These are phyloP conservation scores for Serendipita sp. DNA, from an alignment of 768 basidiomycete genomes.

Conservation along the genomic window DNA sequence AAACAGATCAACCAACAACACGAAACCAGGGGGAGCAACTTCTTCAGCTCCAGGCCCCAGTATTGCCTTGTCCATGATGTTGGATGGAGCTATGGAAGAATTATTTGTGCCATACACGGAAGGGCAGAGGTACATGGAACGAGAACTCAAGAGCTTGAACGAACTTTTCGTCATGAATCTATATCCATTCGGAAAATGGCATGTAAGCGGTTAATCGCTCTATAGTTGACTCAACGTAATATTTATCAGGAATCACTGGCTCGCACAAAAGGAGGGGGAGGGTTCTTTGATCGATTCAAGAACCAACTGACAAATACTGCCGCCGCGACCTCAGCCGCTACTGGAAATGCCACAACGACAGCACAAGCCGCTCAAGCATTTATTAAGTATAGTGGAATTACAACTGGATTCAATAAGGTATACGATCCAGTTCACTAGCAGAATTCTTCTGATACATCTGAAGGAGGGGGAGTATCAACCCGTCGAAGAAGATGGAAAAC, in stretches of 20 bases:
- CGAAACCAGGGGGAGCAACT: conserved; percentile 27
- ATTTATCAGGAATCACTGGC: conserved; percentile 31
- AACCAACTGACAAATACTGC: conserved; percentile 72
- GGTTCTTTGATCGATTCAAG: conserved; percentile 81
- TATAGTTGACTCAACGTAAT: neutral
- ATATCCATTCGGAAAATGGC: conserved; percentile 66
- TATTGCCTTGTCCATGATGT: conserved; percentile 56
- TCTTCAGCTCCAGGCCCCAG: conserved; percentile 13
- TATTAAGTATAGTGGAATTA: conserved; percentile 76
- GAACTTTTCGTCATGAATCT: conserved; percentile 64
- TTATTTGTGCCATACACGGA: conserved; percentile 90
- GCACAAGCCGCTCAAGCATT: conserved; percentile 78
- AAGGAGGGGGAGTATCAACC: conserved; percentile 34
- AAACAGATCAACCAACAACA: conserved; percentile 36
- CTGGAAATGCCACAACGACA: conserved; percentile 44
- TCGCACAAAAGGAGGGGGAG: conserved; percentile 53
- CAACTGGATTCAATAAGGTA: conserved; percentile 1
- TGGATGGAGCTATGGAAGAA: conserved; percentile 94
- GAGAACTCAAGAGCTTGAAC: conserved; percentile 69
- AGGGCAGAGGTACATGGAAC: conserved; percentile 79
- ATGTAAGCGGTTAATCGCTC: conserved; percentile 35
- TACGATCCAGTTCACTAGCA: conserved; percentile 12
- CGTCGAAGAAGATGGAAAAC: conserved; percentile 64
- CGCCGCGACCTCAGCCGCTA: conserved; percentile 37
- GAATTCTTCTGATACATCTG: conserved; percentile 13